A percentile compares a stretch with the other conserved stretches of the same genome.
Conservation (phyloP, 108 stramenopile species). For the Epipyxis sp. region DNA sequence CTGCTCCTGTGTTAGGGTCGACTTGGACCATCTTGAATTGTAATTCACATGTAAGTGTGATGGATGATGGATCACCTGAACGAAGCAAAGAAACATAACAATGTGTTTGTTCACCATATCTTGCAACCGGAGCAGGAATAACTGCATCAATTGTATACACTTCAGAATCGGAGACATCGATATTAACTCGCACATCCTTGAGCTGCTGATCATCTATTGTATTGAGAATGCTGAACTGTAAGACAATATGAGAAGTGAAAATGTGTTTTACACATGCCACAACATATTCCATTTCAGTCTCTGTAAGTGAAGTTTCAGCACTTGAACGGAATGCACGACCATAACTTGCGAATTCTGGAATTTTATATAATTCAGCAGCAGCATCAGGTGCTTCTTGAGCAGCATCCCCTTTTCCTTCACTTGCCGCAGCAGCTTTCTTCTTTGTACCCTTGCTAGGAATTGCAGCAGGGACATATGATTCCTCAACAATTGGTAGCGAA, state of each 20-base stretch:
- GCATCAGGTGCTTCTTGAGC: conserved; percentile 60
- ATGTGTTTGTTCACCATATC: conserved; percentile 53
- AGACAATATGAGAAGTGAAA: conserved; percentile 69
- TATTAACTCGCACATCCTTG: conserved; percentile 69
- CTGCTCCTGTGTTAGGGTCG: conserved; percentile 73
- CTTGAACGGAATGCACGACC: conserved; percentile 76
- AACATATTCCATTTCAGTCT: conserved; percentile 82
- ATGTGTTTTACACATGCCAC: conserved; percentile 84
- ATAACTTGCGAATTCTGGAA: conserved; percentile 73
- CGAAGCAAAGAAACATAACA: conserved; percentile 26
- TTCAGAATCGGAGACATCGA: conserved; percentile 65
- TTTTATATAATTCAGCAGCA: conserved; percentile 71
- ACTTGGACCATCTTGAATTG: conserved; percentile 72
- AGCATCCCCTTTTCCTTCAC: not conserved
- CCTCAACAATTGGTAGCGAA: conserved; percentile 72
- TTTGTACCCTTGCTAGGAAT: not conserved
- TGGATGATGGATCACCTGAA: conserved; percentile 36
- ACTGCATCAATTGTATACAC: conserved; percentile 25
- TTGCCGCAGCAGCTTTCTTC: not conserved
- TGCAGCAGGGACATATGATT: conserved; percentile 24
- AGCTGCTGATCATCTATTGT: conserved; percentile 85
- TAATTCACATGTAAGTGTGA: conserved; percentile 65
- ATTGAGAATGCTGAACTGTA: conserved; percentile 86
- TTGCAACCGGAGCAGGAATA: conserved; percentile 29
- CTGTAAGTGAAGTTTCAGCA: conserved; percentile 65